Conservation (phyloP, 495 filamentous ascomycete species). For the Penicillium lagena region DNA sequence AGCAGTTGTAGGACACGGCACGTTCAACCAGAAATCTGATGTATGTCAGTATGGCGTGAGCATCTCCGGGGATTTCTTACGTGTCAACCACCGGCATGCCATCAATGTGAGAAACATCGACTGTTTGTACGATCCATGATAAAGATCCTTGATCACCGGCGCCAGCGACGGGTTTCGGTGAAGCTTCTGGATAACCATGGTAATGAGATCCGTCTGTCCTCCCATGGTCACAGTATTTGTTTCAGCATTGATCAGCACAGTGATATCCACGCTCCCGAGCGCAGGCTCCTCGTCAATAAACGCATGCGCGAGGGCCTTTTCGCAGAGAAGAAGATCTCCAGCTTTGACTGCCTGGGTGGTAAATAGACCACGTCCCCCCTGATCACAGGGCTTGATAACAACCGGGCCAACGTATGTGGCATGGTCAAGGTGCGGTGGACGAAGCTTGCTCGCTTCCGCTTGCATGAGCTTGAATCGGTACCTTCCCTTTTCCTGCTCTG, state of each 20-base stretch:
- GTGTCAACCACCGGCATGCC: conserved; percentile 44
- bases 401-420: conserved; percentile 36
- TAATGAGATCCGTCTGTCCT: conserved; percentile 28
- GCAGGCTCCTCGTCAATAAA: conserved; percentile 7
- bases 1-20: conserved; percentile 43
- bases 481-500: conserved; percentile 18
- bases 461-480: conserved; percentile 41
- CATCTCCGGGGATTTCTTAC: conserved; percentile 14
- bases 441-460: conserved; percentile 21
- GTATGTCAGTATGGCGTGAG: neutral
- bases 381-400: conserved; percentile 11
- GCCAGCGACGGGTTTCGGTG: conserved; percentile 42
- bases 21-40: conserved; percentile 35
- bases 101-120: conserved; percentile 32
- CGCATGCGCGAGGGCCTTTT: conserved; percentile 46
- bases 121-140: conserved; percentile 32
- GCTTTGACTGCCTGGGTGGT: conserved; percentile 39
- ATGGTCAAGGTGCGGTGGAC: conserved; percentile 35
- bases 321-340: conserved; percentile 48
- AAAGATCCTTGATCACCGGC: conserved; percentile 29
- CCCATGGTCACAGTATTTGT: conserved; percentile 6
- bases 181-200: conserved; percentile 37
- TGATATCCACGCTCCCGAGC: conserved; percentile 1
- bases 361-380: conserved; percentile 41
- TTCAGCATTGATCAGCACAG: conserved; percentile 26